Conservation (phyloP, 352 stramenopile species). For the Phytophthora pseudosyringae region DNA sequence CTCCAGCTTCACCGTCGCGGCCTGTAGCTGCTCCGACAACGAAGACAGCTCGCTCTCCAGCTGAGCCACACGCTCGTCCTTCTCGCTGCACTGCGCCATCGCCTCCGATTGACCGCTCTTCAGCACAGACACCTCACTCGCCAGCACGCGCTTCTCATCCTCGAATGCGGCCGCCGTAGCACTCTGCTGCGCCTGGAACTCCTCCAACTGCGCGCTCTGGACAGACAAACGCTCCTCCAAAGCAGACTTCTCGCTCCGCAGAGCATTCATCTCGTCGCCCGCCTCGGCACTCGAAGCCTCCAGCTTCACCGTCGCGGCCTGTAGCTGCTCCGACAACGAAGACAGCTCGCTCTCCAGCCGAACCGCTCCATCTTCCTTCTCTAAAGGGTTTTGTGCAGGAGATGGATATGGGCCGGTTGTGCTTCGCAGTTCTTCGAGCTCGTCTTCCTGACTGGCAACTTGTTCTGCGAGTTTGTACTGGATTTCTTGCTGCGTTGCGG, state of each 20-base stretch:
- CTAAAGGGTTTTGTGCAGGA: neutral
- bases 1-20: conserved; percentile 23
- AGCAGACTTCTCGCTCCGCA: conserved; percentile 11
- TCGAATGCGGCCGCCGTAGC: conserved; percentile 11
- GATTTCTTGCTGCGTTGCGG: conserved; percentile 25
- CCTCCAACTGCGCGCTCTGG: conserved; percentile 5
- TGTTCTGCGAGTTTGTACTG: conserved; percentile 28
- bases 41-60: conserved; percentile 17
- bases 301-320: conserved; percentile 8
- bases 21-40: conserved; percentile 3
- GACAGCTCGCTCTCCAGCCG: conserved; percentile 15
- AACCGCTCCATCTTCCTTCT: neutral
- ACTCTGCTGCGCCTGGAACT: conserved; percentile 10
- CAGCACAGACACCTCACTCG: conserved; percentile 11
- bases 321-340: conserved; percentile 1
- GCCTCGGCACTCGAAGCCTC: conserved; percentile 8
- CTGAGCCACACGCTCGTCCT: conserved; percentile 8
- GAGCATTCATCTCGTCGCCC: conserved; percentile 10
- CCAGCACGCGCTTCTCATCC: conserved; percentile 18
- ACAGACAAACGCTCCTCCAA: conserved; percentile 17
- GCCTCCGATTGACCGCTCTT: conserved; percentile 13
- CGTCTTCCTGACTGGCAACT: conserved; percentile 14
- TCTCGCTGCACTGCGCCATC: conserved; percentile 13
- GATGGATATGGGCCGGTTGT: neutral
- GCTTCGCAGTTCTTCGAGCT: conserved; percentile 20